phyloP scores from a whole-genome alignment of 106 monocot species.

The Xerophyta viscosa region DNA sequence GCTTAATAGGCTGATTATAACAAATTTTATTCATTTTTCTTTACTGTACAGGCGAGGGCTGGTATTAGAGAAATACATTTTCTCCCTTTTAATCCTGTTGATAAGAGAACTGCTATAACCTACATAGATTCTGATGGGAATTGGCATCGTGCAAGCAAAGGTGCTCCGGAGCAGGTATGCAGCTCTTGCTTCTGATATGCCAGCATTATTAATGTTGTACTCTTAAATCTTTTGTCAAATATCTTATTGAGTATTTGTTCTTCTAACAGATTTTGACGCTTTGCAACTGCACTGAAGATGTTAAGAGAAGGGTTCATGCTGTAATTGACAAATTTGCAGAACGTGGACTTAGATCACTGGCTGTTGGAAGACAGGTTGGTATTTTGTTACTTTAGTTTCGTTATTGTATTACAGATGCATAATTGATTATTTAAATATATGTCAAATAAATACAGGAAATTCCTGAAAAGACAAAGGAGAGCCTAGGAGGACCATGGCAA shows the following conservation, averaged over 20 bases:
- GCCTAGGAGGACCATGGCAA: conserved; percentile 76
- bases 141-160: conserved; percentile 95
- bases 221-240: no score
- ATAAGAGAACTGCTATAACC: conserved; percentile 92
- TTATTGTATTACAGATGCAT: not conserved
- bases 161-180: conserved; percentile 98
- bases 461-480: conserved; percentile 80
- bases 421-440: no score
- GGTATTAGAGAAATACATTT: conserved; percentile 94
- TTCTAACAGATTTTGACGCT: conserved; percentile 75
- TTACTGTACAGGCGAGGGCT: conserved; percentile 90
- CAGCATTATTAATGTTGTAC: no score
- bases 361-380: conserved; percentile 46
- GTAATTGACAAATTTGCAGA: conserved; percentile 74
- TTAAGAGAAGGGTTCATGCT: conserved; percentile 47
- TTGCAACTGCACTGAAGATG: conserved; percentile 58
- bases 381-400: not conserved
- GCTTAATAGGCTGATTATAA: no score
- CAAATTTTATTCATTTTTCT: no score
- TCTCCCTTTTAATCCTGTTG: conserved; percentile 93
- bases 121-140: conserved; percentile 69
- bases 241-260: no score
- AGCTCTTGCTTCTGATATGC: no score
- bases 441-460: no score
- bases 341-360: conserved; percentile 71